These are phyloP conservation scores for Sphagnurus paluster DNA, from an alignment of 1,284 basidiomycete species.

Conservation along the genomic window DNA sequence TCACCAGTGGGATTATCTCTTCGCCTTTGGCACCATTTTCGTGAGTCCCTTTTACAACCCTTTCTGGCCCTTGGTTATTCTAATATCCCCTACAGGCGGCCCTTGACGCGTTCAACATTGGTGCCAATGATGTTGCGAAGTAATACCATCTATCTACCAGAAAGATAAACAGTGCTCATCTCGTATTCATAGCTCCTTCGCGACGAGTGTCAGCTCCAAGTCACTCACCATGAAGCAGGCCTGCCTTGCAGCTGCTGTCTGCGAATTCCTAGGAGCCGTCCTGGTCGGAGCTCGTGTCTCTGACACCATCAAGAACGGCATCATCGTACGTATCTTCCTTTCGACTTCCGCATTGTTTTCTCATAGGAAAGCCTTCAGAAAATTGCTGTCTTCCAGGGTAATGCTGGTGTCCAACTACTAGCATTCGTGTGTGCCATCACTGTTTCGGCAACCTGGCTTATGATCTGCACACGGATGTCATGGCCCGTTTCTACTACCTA, in stretches of 20 bases:
- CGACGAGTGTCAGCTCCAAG: conserved; percentile 29
- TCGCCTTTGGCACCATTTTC: conserved; percentile 30
- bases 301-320: conserved; percentile 30
- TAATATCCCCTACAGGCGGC: conserved; percentile 14
- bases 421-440: conserved; percentile 27
- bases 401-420: conserved; percentile 31
- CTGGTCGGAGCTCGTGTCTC: conserved; percentile 31
- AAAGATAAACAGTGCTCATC: background rate
- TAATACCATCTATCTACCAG: conserved; percentile 11
- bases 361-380: conserved; percentile 8
- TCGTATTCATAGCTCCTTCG: conserved; percentile 13
- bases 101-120: conserved; percentile 31
- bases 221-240: conserved; percentile 29
- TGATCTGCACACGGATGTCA: conserved; percentile 25
- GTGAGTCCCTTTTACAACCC: conserved; percentile 1
- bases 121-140: conserved; percentile 34
- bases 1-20: conserved; percentile 32
- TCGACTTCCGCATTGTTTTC: background rate
- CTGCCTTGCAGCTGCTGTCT: conserved; percentile 27
- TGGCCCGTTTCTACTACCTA: conserved; percentile 32
- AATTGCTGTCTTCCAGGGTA: conserved; percentile 23
- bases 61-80: background rate
- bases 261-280: conserved; percentile 30
- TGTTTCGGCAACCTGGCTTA: conserved; percentile 27
- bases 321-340: conserved; percentile 24